Evolutionary conservation across 441 rosid species (phyloP).

Genomic region (Euphorbia celastroides): DNA sequence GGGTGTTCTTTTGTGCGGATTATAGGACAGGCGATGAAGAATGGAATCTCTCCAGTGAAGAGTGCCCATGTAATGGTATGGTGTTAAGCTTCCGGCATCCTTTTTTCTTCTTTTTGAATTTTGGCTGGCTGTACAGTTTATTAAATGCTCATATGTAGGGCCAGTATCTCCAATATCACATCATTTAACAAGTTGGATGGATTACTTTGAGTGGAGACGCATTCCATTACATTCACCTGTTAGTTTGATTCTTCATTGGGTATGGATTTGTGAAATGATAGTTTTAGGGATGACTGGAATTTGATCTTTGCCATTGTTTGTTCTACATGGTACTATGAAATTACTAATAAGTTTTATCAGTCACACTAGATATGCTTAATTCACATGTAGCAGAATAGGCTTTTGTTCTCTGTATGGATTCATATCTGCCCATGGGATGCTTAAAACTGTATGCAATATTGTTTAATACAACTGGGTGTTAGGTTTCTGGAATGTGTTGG

Average conservation of each 20-base stretch:
- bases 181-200: slow-evolving; percentile 48
- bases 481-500: not conserved
- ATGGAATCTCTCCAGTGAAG: slow-evolving; percentile 57
- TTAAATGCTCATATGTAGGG: slow-evolving; percentile 30
- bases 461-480: not conserved
- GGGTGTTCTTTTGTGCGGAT: slow-evolving; percentile 7
- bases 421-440: not conserved
- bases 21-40: slow-evolving; percentile 32
- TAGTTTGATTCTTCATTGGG: slow-evolving; percentile 92
- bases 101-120: not conserved
- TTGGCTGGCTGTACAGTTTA: slow-evolving; percentile 15
- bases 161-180: slow-evolving; percentile 39
- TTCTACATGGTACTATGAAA: not conserved
- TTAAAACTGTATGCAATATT: not conserved
- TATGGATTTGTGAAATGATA: slow-evolving; percentile 25
- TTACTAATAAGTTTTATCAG: too few species aligned
- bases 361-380: not conserved
- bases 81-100: slow-evolving; percentile 9
- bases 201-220: slow-evolving; percentile 77
- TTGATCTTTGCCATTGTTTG: not conserved
- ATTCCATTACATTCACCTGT: slow-evolving; percentile 73
- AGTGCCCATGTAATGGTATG: slow-evolving; percentile 74
- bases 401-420: not conserved
- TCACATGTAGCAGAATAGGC: not conserved
- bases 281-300: not conserved